These are phyloP conservation scores for Colletotrichum simmondsii DNA, from an alignment of 2,329 filamentous ascomycete species.

Conservation along the genomic window DNA sequence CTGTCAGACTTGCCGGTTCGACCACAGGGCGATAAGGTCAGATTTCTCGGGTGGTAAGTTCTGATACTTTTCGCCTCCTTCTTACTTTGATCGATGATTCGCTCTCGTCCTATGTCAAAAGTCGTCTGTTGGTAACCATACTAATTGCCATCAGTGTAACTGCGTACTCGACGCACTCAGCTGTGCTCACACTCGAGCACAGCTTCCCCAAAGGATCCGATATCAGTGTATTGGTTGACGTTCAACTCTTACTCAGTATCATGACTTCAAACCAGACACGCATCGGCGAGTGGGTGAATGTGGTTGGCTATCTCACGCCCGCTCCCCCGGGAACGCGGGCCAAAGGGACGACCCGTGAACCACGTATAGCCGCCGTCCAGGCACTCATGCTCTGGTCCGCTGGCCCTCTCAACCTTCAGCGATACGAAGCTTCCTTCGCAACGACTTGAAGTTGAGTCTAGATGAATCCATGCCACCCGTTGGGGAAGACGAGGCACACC, in stretches of 20 bases:
- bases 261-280: constrained; percentile 72
- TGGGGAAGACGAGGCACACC: constrained; percentile 3
- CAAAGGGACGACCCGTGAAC: constrained; percentile 26
- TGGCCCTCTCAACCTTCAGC: constrained; percentile 74
- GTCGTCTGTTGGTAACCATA: background rate
- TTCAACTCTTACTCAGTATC: constrained; percentile 75
- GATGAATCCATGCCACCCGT: background rate
- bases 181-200: constrained; percentile 75
- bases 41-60: constrained; percentile 87
- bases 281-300: constrained; percentile 88
- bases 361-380: constrained; percentile 65
- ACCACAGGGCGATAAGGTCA: constrained; percentile 78
- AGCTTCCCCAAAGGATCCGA: constrained; percentile 62
- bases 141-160: constrained; percentile 56
- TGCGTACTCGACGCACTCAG: constrained; percentile 64
- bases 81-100: background rate
- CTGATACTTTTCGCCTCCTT: constrained; percentile 2
- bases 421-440: constrained; percentile 32
- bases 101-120: background rate
- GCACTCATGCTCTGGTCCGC: constrained; percentile 83
- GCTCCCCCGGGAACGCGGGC: constrained; percentile 16
- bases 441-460: background rate
- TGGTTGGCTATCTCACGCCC: constrained; percentile 80
- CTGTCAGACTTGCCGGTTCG: constrained; percentile 68
- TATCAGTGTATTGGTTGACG: constrained; percentile 71